Base-by-base conservation (phyloP, 2,329 filamentous ascomycete species). In the Fusarium tuaranense region DNA sequence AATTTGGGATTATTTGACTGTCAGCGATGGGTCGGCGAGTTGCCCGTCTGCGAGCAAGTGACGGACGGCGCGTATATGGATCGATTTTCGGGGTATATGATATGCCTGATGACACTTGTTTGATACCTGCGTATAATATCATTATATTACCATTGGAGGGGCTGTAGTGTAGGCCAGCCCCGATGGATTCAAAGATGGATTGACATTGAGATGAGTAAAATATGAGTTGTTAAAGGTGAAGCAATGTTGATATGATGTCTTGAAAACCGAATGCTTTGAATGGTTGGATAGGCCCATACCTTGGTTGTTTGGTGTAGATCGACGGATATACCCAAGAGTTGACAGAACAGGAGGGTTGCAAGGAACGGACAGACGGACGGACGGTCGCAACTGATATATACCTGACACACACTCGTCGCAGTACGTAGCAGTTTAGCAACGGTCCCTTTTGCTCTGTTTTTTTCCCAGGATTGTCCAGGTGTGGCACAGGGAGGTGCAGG, bases 401-500 rank as follows among this genome's bases (percentile, higher is more conserved):
- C 62, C 48, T 48, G 39, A 16, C 65, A 30, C 46, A 18, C 65
- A 32, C 48, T 13, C 46, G 10, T 38, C 18, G 30, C 51, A 55
- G 51, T 55, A 55, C 51, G 51, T 34, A 55, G 51, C 51, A 55
- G 48, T 55, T 55, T 55, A 55, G 48, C 48, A 32, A 34, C 51
- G 51, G 51, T 34, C 63, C 48, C 32, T 63, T 63, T 65, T 68
- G 65, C 63, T 67, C 22, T 53, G 30, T 2, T n/a, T 55, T 55
- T 58, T 71, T 72, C 65, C 55, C 67, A 63, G 67, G 74, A 67
- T 68, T 73, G 63, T 55, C 68, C 63, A 68, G 68, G 73, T 76
- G 77, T 79, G 77, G 77, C 77, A 78, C 77, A 75, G 69, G 67
- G 69, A 78, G 68, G 69, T 78, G 77, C 77, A 79, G 77, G 77